Evolutionary conservation across 257 asterid species (phyloP).

Genomic region (Fraxinus americana): DNA sequence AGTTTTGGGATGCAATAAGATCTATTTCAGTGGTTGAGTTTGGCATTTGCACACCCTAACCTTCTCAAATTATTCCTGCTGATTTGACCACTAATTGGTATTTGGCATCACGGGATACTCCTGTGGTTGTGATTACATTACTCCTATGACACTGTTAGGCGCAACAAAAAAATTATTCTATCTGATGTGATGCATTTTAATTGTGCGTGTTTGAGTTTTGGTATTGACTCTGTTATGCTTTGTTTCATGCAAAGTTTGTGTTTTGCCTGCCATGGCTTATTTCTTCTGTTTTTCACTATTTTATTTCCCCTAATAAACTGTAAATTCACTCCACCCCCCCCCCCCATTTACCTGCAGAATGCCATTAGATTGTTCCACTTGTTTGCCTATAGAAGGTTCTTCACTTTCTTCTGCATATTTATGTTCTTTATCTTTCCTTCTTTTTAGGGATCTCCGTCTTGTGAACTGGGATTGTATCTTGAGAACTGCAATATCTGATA

Average conservation of each 20-base stretch:
- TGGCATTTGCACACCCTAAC: neutral
- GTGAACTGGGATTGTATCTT: conserved; percentile 96
- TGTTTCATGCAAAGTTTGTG: too few relatives aligned
- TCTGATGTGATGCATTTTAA: neutral
- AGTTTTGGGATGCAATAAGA: neutral
- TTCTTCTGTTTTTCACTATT: neutral
- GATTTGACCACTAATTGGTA: neutral
- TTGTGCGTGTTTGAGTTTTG: neutral
- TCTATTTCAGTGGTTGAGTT: neutral
- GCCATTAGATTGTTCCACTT: neutral
- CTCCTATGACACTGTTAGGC: neutral
- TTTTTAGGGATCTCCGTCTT: conserved; percentile 75
- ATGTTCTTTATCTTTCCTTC: conserved; percentile 20
- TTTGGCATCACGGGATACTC: conserved; percentile 3
- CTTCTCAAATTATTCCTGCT: neutral
- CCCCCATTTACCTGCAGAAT: neutral
- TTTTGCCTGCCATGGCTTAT: neutral
- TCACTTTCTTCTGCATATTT: conserved; percentile 13
- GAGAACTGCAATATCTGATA: conserved; percentile 97
- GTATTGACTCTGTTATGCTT: neutral
- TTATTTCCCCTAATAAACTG: neutral
- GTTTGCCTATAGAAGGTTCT: conserved; percentile 15
- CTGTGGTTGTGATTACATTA: neutral
- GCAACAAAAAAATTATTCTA: neutral
- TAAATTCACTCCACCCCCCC: neutral